Evolutionary conservation across 108 stramenopile genomes (phyloP), one percentile per base, ranked within the genome.

Genomic region (Pseudonitzschia multistriata): DNA sequence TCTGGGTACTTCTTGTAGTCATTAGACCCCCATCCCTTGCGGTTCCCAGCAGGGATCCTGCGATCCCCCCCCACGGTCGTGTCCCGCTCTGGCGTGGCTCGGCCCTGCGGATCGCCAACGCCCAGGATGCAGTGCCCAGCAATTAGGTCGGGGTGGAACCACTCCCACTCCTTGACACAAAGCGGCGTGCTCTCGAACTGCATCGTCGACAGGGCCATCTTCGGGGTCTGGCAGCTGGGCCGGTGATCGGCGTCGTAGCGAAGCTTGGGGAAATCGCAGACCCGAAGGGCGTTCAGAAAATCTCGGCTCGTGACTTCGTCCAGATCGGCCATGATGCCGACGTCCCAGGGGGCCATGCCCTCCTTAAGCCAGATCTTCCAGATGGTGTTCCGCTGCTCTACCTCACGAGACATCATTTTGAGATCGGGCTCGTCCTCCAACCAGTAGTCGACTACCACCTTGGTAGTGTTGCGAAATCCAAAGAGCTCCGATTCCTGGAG

Each of bases 271-370:
- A 63, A 35, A 34, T 86, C 79, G 67, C 88, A 88, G 2, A 74
- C 73, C 59, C 82, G 80, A 28, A 84, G 29, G 0, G 88, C 85
- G 1, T 71, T 66, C 19, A 88, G 57, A 64, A 82, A 88, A 52
- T 88, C 88, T n/a, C 88, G 34, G 11, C 80, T 71, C 25, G 72
- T 77, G 0, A 74, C 66, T 56, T 88, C 88, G 65, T 88, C 88
- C 1, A 67, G 30, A 76, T 88, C 88, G 0, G 67, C 62, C 40
- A 88, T 53, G 29, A 84, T 68, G 1, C 73, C 88, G 6, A 88
- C 55, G 57, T 88, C 88, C 14, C 82, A 66, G 0, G 33, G 36
- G 48, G 48, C 70, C 88, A 88, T 88, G 21, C 88, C 88, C 54
- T 81, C 52, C 42, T 72, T 37, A 24, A 62, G 74, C 88, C 88